Percentiles rank a stretch among this genome's conserved stretches.
Evolutionary conservation across 805 yeast genomes (phyloP).

Genomic region (Ogataea henricii): DNA sequence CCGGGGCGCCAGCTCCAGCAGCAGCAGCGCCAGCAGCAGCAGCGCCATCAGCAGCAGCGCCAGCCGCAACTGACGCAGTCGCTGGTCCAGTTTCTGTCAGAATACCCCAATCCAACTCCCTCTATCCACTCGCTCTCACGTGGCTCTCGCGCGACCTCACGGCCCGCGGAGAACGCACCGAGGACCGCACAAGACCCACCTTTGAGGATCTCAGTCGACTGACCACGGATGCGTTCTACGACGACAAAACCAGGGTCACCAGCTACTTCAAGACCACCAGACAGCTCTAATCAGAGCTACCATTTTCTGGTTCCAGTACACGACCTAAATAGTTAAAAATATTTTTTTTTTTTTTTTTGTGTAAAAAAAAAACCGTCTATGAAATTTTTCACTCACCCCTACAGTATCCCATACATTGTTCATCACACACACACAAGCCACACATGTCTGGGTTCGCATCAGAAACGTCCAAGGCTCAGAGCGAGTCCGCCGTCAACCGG

Average conservation of each 20-base stretch:
- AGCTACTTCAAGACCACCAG: constrained; percentile 56
- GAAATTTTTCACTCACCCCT: background rate
- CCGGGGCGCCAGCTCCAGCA: too few species aligned
- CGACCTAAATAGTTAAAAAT: background rate
- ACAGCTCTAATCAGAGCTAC: constrained; percentile 13
- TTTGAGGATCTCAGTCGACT: constrained; percentile 56
- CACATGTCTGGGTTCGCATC: constrained; percentile 4
- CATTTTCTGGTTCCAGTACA: constrained; percentile 4
- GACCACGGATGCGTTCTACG: constrained; percentile 44
- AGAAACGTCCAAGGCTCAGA: constrained; percentile 12
- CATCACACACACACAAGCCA: too few species aligned
- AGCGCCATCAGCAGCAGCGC: too few species aligned
- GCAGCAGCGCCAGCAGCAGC: too few species aligned
- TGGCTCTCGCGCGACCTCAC: constrained; percentile 62
- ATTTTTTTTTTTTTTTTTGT: constrained; percentile 7
- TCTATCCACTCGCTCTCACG: constrained; percentile 71
- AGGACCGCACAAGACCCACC: constrained; percentile 45
- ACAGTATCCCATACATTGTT: background rate
- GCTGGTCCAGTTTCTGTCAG: too few species aligned
- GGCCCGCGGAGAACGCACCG: constrained; percentile 56
- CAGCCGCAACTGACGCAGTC: too few species aligned
- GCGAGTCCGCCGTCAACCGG: constrained; percentile 28
- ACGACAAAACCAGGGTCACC: constrained; percentile 45
- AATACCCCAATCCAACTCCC: constrained; percentile 48
- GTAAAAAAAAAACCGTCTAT: background rate